Evolutionary conservation across 495 filamentous ascomycete species (phyloP), one percentile per base, ranked within the genome.

Genomic region (Cenococcum geophilum): DNA sequence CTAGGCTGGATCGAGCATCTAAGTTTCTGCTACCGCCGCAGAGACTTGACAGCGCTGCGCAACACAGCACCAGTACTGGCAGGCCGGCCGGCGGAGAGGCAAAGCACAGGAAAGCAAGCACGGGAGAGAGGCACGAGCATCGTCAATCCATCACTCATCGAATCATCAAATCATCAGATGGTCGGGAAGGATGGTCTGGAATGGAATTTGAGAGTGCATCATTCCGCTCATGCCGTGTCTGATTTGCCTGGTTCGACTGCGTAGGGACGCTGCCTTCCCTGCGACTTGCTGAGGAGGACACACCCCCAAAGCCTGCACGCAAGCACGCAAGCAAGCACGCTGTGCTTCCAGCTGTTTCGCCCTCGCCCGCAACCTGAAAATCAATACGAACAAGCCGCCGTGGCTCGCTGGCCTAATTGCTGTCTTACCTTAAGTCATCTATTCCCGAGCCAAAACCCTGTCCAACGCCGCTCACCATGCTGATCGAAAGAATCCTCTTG

Each of bases 391-490:
- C 11, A n/a, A 12, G 61, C 61, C 55, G 58, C 61, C 53, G 45
- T 55, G 65, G 60, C 61, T 55, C 60, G 47, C 20, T 55, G 27
- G 56, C 43, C 62, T 68, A 60, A 68, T 62, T 34, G 54, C 52
- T 55, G 59, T 68, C 58, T 68, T 62, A 67, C 55, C 60, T 42
- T 35, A 59, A 67, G 34, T 45, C 47, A 52, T 61, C 52, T 58
- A 50, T 55, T 68, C 58, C 66, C 57, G 62, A 59, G 58, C 62
- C 59, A 55, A 60, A 60, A 59, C 66, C 66, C 62, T 68, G 66
- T 64, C 61, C 61, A 52, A 59, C 58, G 62, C 61, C 53, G 25
- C 21, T 23, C 25, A 56, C 18, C 27, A 27, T 63, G 66, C 59
- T 62, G 59, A 61, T 65, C 57, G 52, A 58, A 32, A 36, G 37